These are phyloP conservation scores for Neurospora sp. DNA, from an alignment of 495 filamentous ascomycete genomes.

Conservation along the genomic window DNA sequence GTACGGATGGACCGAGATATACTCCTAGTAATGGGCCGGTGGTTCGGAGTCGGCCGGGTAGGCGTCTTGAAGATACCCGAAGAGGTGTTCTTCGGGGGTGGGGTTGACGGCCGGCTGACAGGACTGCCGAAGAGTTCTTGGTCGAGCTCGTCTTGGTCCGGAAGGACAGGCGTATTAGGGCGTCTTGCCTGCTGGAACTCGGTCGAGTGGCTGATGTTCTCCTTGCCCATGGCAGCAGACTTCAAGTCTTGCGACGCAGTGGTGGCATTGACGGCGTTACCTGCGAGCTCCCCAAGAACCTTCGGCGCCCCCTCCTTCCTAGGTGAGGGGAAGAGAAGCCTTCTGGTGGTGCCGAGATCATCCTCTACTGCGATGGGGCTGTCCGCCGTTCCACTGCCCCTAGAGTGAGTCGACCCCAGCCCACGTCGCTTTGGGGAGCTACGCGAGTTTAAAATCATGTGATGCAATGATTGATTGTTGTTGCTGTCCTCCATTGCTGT, in stretches of 20 bases:
- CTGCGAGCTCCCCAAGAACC: constrained; percentile 45
- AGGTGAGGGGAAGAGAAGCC: constrained; percentile 70
- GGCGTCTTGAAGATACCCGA: constrained; percentile 45
- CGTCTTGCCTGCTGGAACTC: constrained; percentile 4
- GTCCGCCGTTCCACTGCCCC: constrained; percentile 48
- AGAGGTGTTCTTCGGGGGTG: constrained; percentile 42
- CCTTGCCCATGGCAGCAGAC: constrained; percentile 30
- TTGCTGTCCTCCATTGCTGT: constrained; percentile 19
- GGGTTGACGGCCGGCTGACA: constrained; percentile 47
- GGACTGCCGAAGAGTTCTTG: constrained; percentile 48
- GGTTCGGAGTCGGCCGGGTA: constrained; percentile 44
- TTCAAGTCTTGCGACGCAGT: constrained; percentile 24
- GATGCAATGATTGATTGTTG: constrained; percentile 12
- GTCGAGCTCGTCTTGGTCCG: constrained; percentile 37
- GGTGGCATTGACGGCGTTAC: constrained; percentile 45
- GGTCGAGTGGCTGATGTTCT: constrained; percentile 14
- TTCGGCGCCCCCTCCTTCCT: constrained; percentile 50
- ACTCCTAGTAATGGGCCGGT: constrained; percentile 47
- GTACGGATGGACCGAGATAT: constrained; percentile 42
- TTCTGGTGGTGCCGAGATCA: constrained; percentile 55
- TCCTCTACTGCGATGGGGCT: constrained; percentile 51
- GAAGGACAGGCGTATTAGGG: constrained; percentile 15
- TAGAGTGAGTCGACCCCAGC: constrained; percentile 33
- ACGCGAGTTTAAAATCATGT: constrained; percentile 20
- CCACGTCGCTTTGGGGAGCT: constrained; percentile 24